Evolutionary conservation across 495 filamentous ascomycete genomes (phyloP), one percentile per base, ranked within the genome.

Genomic region (Neurospora sp.): DNA sequence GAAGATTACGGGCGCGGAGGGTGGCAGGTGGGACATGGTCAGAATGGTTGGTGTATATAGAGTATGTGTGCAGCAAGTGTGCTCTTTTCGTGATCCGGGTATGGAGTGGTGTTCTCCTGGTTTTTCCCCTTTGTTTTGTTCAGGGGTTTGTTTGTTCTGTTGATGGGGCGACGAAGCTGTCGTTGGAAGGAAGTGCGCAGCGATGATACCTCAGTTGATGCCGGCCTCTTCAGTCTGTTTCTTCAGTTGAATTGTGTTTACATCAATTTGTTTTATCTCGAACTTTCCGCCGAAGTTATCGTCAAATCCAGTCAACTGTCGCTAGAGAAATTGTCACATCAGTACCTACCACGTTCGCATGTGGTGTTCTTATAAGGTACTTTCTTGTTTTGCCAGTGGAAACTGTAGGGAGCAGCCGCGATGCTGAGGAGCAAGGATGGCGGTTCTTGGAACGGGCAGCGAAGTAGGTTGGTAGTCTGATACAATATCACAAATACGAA

Each of bases 1-100:
- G 85, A 93, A 93, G 71, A 92, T 89, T 6, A 66, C 54, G 48
- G 90, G 90, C 59, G 79, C 71, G 44, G 75, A 76, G 38, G 87
- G 86, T 5, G 85, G 85, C 39, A 87, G 83, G 76, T 87, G 86
- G 14, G 86, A 79, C 87, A 89, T 89, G 73, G 27, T 35, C 27
- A 31, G 27, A 12, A 62, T 16, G 27, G 23, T 62, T 31, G 27
- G 27, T 27, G 23, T 35, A 8, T 35, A 16, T 62, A 62, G 42
- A 23, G n/a, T 62, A 7, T 7, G 12, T 16, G 27, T 27, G 27
- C 27, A 66, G 54, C 27, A 18, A 37, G 54, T 66, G 14, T 35
- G 6, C 23, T 4, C 12, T 62, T 31, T 59, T 27, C n/a, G 46
- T 59, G 48, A 59, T 62, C 12, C 23, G 46, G 46, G 46, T n/a